Base-by-base conservation (phyloP, 768 basidiomycete genomes). In the Hirschioporus abietinus region DNA sequence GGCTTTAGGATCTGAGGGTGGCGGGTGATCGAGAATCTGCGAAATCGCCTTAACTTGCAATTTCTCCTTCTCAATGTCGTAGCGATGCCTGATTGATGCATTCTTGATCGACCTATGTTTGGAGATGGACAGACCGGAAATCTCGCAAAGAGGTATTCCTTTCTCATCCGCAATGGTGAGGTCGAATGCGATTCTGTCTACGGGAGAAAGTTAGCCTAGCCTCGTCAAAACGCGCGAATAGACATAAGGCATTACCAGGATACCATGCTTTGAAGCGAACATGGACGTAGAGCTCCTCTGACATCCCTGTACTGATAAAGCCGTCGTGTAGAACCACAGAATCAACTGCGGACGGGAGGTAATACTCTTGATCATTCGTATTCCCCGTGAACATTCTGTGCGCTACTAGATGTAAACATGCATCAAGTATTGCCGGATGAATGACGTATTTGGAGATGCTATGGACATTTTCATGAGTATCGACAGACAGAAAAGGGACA, bases 381-480 rank as follows among this genome's bases (percentile, higher is more conserved):
- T 75, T 73, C 6, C 74, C 75, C 12, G 74, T 75, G 65, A 80
- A 70, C 1, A 71, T 64, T 25, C 72, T 74, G 66, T 78, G 76
- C 1, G 76, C 71, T 10, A 73, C 65, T 58, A 74, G 69, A 35
- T 80, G 79, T 2, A 81, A 58, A 57, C 76, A 76, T 0, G 76
- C 74, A 65, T 81, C 80, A 8, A 82, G 67, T 24, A 79, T 74
- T 3, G 78, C 77, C 1, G 79, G 78, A 64, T 79, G 76, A 18
- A 79, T 66, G 60, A 72, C 27, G 64, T 78, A 78, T n/a, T 52
- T 52, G 20, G 64, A 27, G 24, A 76, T 77, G 58, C 20, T 60
- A 8, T 7, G 2, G 27, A 35, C 0, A 60, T 27, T 57, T 25
- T 52, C 15, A 27, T 34, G 24, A 4, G 26, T 18, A 24, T 15